A percentile compares a stretch with the other conserved stretches of the same genome.
Evolutionary conservation across 2,329 filamentous ascomycete species (phyloP).

Genomic region (Colletotrichum gloeosporioides): DNA sequence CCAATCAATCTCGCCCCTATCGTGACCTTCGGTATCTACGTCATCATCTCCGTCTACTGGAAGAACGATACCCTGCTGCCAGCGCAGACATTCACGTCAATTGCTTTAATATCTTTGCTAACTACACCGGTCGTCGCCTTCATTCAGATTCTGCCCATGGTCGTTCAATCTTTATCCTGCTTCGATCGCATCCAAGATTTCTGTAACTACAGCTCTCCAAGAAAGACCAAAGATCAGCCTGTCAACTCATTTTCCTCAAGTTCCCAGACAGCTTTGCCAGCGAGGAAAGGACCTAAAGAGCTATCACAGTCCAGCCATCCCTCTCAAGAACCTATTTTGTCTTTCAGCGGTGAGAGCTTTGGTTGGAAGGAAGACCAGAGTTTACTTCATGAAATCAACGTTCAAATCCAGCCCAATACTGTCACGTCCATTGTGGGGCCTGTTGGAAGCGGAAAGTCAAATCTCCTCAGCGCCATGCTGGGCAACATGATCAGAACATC

Average conservation of each 20-base stretch:
- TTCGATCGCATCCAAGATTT: constrained; percentile 30
- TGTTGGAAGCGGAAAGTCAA: constrained; percentile 19
- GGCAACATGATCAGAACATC: not conserved
- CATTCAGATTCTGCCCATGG: constrained; percentile 25
- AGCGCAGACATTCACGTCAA: constrained; percentile 25
- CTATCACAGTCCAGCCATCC: not conserved
- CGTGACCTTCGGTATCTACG: constrained; percentile 29
- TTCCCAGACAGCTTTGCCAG: not conserved
- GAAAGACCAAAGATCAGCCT: not conserved
- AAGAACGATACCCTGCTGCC: constrained; percentile 25
- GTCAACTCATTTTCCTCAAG: not conserved
- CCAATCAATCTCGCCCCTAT: constrained; percentile 27
- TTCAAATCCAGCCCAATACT: not conserved
- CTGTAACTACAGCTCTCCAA: constrained; percentile 2
- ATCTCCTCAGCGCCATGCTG: not conserved
- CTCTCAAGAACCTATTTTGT: not conserved
- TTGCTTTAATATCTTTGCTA: constrained; percentile 26
- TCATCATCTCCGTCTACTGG: constrained; percentile 28
- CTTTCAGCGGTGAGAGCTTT: not conserved
- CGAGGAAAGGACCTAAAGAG: not conserved
- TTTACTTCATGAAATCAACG: not conserved
- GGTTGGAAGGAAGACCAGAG: not conserved
- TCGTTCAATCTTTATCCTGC: constrained; percentile 21
- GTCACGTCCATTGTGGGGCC: constrained; percentile 12
- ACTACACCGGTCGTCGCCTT: constrained; percentile 24